phyloP scores from a whole-genome alignment of 176 grass and related monocot species.

The Oryza glumipatula region DNA sequence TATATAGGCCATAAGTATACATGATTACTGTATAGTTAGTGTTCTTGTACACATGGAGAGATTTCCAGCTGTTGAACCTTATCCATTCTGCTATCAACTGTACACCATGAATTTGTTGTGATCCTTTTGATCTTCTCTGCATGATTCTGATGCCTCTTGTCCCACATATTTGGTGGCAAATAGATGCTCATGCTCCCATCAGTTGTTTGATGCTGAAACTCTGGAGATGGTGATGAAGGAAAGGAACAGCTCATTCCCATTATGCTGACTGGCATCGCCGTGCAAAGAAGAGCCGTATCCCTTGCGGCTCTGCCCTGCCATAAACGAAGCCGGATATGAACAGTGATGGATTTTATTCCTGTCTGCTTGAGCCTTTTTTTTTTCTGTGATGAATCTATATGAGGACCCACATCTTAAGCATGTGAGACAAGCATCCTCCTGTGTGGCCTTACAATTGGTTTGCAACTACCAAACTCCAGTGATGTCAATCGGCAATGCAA shows the following conservation, averaged over 20 bases:
- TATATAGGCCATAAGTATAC: background rate
- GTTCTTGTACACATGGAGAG: background rate
- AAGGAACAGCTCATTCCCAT: background rate
- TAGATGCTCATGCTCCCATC: background rate
- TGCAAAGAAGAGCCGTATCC: background rate
- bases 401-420: background rate
- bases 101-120: background rate
- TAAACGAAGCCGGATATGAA: background rate
- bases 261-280: background rate
- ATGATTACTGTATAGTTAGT: slow-evolving; percentile 33
- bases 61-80: background rate
- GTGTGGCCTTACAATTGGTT: background rate
- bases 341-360: background rate
- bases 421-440: background rate
- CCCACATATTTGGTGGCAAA: background rate
- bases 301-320: background rate
- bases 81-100: background rate
- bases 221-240: background rate
- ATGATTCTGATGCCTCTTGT: background rate
- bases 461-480: background rate
- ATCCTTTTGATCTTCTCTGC: slow-evolving; percentile 3
- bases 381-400: background rate
- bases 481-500: background rate
- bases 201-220: slow-evolving; percentile 7
- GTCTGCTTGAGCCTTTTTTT: background rate